Evolutionary conservation across 305 asterid genomes (phyloP), one percentile per base, ranked within the genome.

Genomic region (Withania somnifera): DNA sequence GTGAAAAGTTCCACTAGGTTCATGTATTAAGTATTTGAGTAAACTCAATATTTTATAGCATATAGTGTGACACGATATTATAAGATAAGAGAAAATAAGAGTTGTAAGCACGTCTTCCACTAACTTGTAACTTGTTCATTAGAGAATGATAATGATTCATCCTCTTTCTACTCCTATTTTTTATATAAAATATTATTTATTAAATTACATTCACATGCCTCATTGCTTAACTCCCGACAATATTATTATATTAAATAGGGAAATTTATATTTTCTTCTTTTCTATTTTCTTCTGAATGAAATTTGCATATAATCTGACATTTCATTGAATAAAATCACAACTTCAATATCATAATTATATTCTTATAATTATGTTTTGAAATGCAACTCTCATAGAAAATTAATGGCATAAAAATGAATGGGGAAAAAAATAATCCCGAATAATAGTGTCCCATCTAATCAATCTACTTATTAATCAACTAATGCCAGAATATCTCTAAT

Each of bases 31-130:
- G 38, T 14, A 71, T 42, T 71, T 45, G 36, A 71, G 40, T 47
- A 10, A 45, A 71, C 24, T 45, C 79, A 71, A 42, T 71, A 71
- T 24, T 45, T 7, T 71, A 45, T 22, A 13, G 38, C 22, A 71
- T 6, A 22, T 71, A 45, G 20, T 69, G 19, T 52, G 3, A 30
- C 3, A 30, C 1, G n/a, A n/a, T n/a, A n/a, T n/a, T n/a, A n/a
- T n/a, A n/a, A n/a, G n/a, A n/a, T 1, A 0, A 20, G 26, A 64
- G 15, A 64, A 73, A 47, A 47, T 73, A 47, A 75, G 45, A 75
- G 80, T 50, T 75, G 80, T 28, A 50, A 75, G 80, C 80, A 75
- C 80, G 80, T 75, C 80, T 50, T 15, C 80, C 80, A 75, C 80
- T 50, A 47, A 50, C 76, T 34, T 66, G n/a, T 30, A 63, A 63